phyloP scores from a whole-genome alignment of 805 yeast genomes.

The Sugiyamaella boreocaroliniensis region DNA sequence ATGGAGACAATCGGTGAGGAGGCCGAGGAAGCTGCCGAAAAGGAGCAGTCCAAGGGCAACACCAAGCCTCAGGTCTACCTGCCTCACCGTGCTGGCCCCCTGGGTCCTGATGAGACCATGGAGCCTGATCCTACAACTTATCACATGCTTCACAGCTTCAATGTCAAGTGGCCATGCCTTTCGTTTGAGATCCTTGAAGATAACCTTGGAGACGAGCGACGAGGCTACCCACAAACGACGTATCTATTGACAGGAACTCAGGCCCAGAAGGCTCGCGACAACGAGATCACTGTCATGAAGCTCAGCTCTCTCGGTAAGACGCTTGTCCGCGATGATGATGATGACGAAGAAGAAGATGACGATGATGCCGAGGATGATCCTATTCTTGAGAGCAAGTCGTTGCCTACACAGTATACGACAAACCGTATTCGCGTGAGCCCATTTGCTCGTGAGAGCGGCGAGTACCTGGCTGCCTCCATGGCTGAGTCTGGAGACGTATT shows the following conservation, averaged over 20 bases:
- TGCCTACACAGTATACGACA: constrained; percentile 75
- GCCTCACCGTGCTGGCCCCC: constrained; percentile 82
- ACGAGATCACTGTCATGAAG: constrained; percentile 80
- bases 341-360: constrained; percentile 64
- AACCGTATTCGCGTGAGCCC: constrained; percentile 85
- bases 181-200: constrained; percentile 89
- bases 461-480: constrained; percentile 81
- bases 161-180: constrained; percentile 95
- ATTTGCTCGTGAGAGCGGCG: constrained; percentile 63
- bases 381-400: constrained; percentile 73
- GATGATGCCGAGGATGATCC: constrained; percentile 75
- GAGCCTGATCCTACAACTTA: constrained; percentile 96
- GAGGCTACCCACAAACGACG: constrained; percentile 81
- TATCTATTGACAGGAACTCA: constrained; percentile 90
- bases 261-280: constrained; percentile 79
- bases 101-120: constrained; percentile 91
- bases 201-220: constrained; percentile 76
- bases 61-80: constrained; percentile 48
- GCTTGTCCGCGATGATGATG: constrained; percentile 73
- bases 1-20: constrained; percentile 14
- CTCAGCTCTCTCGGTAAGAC: constrained; percentile 79
- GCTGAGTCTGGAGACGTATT: constrained; percentile 85
- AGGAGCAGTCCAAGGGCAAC: constrained; percentile 35
- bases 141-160: constrained; percentile 91
- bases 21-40: constrained; percentile 32